Evolutionary conservation across 1,284 basidiomycete genomes (phyloP), one percentile per base, ranked within the genome.

Genomic region (Fomes fomentarius): DNA sequence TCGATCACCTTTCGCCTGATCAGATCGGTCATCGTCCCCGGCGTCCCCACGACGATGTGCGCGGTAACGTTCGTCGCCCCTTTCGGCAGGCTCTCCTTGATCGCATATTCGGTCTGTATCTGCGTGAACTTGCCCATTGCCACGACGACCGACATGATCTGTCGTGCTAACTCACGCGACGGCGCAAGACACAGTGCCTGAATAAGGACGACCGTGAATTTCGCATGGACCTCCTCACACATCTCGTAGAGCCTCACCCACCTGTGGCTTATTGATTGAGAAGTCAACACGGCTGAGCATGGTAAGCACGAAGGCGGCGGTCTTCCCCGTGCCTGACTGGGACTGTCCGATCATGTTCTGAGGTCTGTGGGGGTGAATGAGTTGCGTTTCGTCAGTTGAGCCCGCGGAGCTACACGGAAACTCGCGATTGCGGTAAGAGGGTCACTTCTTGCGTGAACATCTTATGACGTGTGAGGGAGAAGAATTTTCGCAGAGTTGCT

Each of bases 291-390:
- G 87, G 68, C 91, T 95, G 21, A 99, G 84, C 96, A 99, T 99
- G 25, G 96, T 96, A 50, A 99, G 81, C 12, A 96, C 93, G 71
- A 99, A 99, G 2, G 97, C 97, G 6, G 97, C 97, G 3, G 97
- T 99, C 78, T 99, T 99, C 52, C 97, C 97, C 8, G 97, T 99
- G 38, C 97, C 97, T 22, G 97, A 99, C 71, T 99, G 97, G 45
- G 95, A 98, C 76, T 99, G 97, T 10, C 95, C 97, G 71, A 99
- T 99, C 89, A 99, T 96, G 75, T 99, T 99, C 54, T 89, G 89
- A 7, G 96, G 91, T 17, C 95, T 97, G 57, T 26, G 24, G 22
- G 37, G 12, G 30, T 28, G 44, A 55, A 54, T 50, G 54, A 34
- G 9, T 4, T 15, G 24, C 10, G 26, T 31, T 10, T 15, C 28